These are phyloP conservation scores for Mycena haematopus DNA, from an alignment of 768 basidiomycete species.

Conservation along the genomic window DNA sequence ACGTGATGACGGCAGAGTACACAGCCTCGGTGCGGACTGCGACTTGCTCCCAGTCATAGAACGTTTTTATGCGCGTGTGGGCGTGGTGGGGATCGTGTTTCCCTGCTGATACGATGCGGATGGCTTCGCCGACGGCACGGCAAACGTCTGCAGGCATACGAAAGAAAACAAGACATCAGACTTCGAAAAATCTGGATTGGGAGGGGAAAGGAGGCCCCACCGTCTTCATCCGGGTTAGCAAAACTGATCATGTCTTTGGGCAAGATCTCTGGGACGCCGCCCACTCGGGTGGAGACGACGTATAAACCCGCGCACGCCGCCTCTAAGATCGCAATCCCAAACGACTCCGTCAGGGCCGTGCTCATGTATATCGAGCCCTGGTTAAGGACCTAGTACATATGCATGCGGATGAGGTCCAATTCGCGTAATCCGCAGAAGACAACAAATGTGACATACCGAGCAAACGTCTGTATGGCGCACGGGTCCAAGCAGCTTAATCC, in stretches of 20 bases:
- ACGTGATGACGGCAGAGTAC: conserved; percentile 70
- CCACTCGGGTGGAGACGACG: conserved; percentile 92
- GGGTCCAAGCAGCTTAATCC: conserved; percentile 88
- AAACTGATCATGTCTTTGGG: conserved; percentile 96
- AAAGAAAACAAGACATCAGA: background rate
- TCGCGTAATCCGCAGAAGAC: background rate
- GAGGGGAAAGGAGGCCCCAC: conserved; percentile 48
- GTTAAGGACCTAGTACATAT: conserved; percentile 68
- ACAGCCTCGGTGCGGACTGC: conserved; percentile 84
- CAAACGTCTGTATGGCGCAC: conserved; percentile 85
- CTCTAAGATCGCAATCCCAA: conserved; percentile 97
- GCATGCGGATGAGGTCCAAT: background rate
- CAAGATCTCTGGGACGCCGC: conserved; percentile 94
- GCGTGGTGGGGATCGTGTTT: conserved; percentile 77
- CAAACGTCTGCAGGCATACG: conserved; percentile 72
- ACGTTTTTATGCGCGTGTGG: conserved; percentile 76
- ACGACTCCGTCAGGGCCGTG: conserved; percentile 94
- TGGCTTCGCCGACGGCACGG: conserved; percentile 81
- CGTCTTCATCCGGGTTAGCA: conserved; percentile 92
- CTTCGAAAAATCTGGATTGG: background rate
- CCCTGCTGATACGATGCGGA: conserved; percentile 68
- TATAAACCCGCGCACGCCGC: conserved; percentile 95
- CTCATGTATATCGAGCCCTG: conserved; percentile 93
- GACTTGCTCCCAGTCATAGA: conserved; percentile 90
- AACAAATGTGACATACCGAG: conserved; percentile 54